phyloP scores from a whole-genome alignment of 306 rosid species.

The Rosa multiflora region DNA sequence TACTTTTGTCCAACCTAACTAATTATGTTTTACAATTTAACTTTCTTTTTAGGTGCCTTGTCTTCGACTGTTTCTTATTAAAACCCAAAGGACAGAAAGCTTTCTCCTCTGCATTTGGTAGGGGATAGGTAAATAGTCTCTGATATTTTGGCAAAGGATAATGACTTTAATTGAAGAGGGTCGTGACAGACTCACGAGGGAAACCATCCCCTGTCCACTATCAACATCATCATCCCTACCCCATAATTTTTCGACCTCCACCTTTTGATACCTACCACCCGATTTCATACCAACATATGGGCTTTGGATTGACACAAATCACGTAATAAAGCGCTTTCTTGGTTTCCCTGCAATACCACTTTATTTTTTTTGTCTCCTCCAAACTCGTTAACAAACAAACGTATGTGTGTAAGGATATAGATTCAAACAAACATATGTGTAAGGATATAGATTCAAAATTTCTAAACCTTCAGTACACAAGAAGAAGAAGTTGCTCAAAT shows the following conservation, averaged over 20 bases:
- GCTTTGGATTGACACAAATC: conserved; percentile 10
- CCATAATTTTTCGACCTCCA: conserved; percentile 20
- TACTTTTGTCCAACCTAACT: too few relatives aligned
- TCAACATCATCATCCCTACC: neutral
- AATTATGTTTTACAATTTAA: too few relatives aligned
- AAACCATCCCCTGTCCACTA: neutral
- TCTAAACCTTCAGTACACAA: neutral
- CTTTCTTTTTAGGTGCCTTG: neutral
- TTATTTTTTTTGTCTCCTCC: conserved; percentile 52
- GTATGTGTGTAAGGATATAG: neutral
- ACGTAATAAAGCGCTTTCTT: conserved; percentile 57
- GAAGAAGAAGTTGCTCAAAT: conserved; percentile 31
- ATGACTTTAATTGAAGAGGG: neutral
- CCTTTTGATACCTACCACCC: conserved; percentile 51
- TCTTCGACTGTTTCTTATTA: neutral
- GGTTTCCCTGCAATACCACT: conserved; percentile 52
- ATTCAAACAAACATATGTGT: conserved; percentile 5
- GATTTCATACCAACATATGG: conserved; percentile 31
- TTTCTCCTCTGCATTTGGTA: neutral
- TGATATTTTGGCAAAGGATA: neutral
- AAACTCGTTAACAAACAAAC: neutral
- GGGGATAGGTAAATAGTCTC: neutral
- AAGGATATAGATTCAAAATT: conserved; percentile 32
- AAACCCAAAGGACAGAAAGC: neutral
- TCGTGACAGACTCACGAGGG: conserved; percentile 2